Evolutionary conservation across 306 rosid species (phyloP), one percentile per base, ranked within the genome.

Genomic region (Macrotyloma uniflorum): DNA sequence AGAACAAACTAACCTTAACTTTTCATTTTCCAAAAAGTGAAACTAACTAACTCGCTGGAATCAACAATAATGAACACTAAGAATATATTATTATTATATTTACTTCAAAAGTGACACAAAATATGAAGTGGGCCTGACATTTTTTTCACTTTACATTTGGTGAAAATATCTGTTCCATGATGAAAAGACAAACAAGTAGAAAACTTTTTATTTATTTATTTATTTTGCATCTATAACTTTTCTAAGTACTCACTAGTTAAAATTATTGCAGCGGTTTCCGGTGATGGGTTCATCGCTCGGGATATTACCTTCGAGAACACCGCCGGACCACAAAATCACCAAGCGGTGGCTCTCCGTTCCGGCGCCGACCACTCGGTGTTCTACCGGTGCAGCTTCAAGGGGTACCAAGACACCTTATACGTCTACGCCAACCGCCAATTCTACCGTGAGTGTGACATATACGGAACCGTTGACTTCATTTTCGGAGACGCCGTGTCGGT

Each of bases 261-360:
- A 63, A 26, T 47, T 43, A 46, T 55, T 55, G 54, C 83, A 91
- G 94, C 69, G 54, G 88, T 90, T 68, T 74, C 87, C 13, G 98
- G 97, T 0, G 90, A 84, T 1, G 89, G 86, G 19, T 94, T 94
- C 90, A 85, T 90, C 6, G 97, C 97, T 3, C 79, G 77, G 28
- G 96, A 89, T 77, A 94, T 94, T 18, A 89, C 94, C 61, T 91
- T 94, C 33, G 93, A 89, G 81, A 94, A 94, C 91, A 90, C 88
- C 0, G 98, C 97, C 9, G 98, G 97, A 6, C 96, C 98, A 0
- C 73, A 80, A 51, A 87, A 85, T 1, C 84, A 89, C 66, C 97
- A 94, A 51, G 97, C 97, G 13, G 98, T 94, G 38, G 95, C 95
- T 3, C 81, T 92, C 62, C 90, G 96, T 0, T 86, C 92, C 8